Evolutionary conservation across 371 early-diverging fungal species (phyloP), one percentile per base, ranked within the genome.

Genomic region (Batkoa obscura): DNA sequence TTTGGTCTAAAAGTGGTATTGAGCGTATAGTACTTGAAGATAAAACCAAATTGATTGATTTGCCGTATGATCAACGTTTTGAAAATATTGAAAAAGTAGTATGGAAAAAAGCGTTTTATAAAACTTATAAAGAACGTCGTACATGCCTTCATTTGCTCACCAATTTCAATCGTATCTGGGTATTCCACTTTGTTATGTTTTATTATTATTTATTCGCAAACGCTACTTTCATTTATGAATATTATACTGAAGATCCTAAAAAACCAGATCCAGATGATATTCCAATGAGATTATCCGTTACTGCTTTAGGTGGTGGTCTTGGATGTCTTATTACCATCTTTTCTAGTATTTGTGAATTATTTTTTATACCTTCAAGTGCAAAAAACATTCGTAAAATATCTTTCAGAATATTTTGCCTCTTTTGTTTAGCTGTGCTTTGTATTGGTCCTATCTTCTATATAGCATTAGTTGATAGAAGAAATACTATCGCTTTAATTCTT

Each of bases 91-190:
- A 71, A 53, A 66, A 80, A 9, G 79, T 89, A 50, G 67, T 74
- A 55, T 89, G 88, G 88, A 66, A 65, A n/a, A 69, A 73, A 55
- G 72, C 79, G 3, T 84, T 88, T 64, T 60, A 66, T 57, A 91
- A 89, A 68, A 90, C 90, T 1, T 91, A 86, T 68, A 80, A 81
- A 58, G 92, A 91, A 66, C 78, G 79, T 38, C 80, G 92, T 38
- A 80, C 87, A 1, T 78, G 82, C 77, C 71, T 83, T 68, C 92
- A 91, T 68, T 68, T 86, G 9, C 74, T 85, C 33, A 78, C 83
- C 63, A 91, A 91, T 66, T 91, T 90, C 55, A 74, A 82, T 10
- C 81, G 88, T 23, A 74, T 89, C 31, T 90, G 89, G 90, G 81
- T 85, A 46, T 79, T 89, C 62, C 88, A 89, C 60, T 68, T 88